Base-by-base conservation (phyloP, 352 stramenopile species). In the Globisporangium alternatum region DNA sequence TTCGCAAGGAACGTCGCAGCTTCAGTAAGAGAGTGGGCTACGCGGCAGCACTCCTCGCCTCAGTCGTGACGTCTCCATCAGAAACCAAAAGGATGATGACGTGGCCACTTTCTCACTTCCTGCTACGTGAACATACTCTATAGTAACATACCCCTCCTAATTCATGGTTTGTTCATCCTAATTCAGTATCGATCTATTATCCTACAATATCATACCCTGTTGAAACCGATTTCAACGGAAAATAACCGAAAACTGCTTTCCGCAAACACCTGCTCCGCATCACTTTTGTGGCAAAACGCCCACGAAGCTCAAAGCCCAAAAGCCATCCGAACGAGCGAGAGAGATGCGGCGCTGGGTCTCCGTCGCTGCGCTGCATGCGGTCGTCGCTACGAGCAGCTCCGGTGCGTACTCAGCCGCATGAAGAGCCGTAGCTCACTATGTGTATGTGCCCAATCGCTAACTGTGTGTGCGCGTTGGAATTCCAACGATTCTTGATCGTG, bases 291-390 rank as follows among this genome's bases (percentile, higher is more conserved):
- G 31, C 52, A 45, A 58, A 58, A 58, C 52, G 31, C 52, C 52
- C 31, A 28, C 28, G 19, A 56, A 39, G 25, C 13, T 17, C 17
- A 41, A 39, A 21, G 17, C 51, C 1, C 8, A 22, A 43, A 9
- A 30, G 21, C 25, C 25, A 28, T 28, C 25, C 25, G 25, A 28
- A 28, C 25, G 25, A 28, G 25, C 1, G 25, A 28, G 25, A 28
- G 30, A 58, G 17, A 58, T 58, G 52, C 52, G 52, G 31, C 31
- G 52, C 52, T 58, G 52, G 52, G 30, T 44, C 31, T 45, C 33
- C 13, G 19, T 25, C 7, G 19, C 52, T 31, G 52, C 31, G 31
- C 52, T 58, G 31, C 52, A 58, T 12, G 10, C 52, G n/a, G 31
- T 58, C 15, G n/a, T 19, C 10, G 30, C 28, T 12, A 44, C 30